Evolutionary conservation across 2,329 filamentous ascomycete genomes (phyloP).

Genomic region (Apiospora rasikravindrae): DNA sequence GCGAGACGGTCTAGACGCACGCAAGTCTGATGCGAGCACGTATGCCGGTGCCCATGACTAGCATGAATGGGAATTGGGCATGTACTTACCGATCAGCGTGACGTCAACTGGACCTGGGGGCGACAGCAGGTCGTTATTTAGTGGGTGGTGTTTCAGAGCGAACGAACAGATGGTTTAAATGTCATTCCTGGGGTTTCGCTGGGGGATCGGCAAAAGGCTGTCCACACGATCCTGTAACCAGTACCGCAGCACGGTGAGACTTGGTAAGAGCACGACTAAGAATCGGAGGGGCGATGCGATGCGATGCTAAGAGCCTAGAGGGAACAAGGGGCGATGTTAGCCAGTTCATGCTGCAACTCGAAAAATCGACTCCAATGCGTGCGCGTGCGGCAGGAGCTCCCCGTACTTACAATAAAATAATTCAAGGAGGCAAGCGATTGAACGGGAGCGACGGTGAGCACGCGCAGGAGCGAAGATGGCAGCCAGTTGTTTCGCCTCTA

Average conservation of each 20-base stretch:
- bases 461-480: not conserved
- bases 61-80: not conserved
- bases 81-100: constrained; percentile 1
- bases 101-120: constrained; percentile 7
- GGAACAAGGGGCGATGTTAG: not conserved
- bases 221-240: not conserved
- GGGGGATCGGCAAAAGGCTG: constrained; percentile 11
- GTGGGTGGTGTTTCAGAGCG: constrained; percentile 10
- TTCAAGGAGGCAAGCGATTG: no score
- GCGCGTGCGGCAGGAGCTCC: not conserved
- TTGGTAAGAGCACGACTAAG: not conserved
- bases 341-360: not conserved
- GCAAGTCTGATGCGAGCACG: not conserved
- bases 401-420: not conserved
- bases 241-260: not conserved
- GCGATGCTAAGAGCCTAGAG: not conserved
- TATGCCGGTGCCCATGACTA: not conserved
- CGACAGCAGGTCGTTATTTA: not conserved
- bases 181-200: constrained; percentile 12
- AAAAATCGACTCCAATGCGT: not conserved
- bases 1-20: constrained; percentile 1
- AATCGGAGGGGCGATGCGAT: not conserved
- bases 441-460: no score
- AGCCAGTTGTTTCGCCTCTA: not conserved
- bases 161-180: not conserved